These are phyloP conservation scores for Phyllosticta capitalensis DNA, from an alignment of 2,329 filamentous ascomycete genomes.

Conservation along the genomic window DNA sequence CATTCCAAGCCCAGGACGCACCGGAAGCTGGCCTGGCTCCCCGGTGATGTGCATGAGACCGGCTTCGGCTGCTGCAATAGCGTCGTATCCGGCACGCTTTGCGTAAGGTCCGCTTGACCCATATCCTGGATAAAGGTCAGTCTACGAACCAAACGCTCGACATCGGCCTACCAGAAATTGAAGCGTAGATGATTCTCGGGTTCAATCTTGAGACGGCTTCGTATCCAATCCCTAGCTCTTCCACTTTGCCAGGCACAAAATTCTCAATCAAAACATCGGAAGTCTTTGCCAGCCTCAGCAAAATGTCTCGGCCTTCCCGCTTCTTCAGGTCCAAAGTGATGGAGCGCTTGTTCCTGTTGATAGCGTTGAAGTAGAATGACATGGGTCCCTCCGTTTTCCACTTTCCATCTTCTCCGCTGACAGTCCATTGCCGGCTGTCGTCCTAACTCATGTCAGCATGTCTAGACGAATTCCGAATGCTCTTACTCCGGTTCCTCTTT, in stretches of 20 bases:
- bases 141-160: constrained; percentile 23
- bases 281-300: constrained; percentile 13
- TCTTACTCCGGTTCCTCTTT: constrained; percentile 19
- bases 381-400: constrained; percentile 22
- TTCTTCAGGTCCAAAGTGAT: constrained; percentile 32
- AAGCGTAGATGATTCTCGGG: constrained; percentile 33
- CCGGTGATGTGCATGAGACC: constrained; percentile 38
- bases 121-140: constrained; percentile 23
- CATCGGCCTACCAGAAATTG: constrained; percentile 27
- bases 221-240: constrained; percentile 34
- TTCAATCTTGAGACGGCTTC: constrained; percentile 28
- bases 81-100: constrained; percentile 36
- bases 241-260: constrained; percentile 35
- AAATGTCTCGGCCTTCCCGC: constrained; percentile 23
- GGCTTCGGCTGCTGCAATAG: constrained; percentile 35
- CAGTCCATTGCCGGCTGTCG: constrained; percentile 26
- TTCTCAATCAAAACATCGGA: constrained; percentile 37
- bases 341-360: constrained; percentile 39
- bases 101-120: constrained; percentile 34
- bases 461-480: not conserved
- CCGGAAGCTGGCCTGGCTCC: constrained; percentile 31
- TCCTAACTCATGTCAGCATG: constrained; percentile 8
- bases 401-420: constrained; percentile 19
- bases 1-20: constrained; percentile 34
- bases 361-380: constrained; percentile 35